Conservation (phyloP, 2,329 filamentous ascomycete species). For the Aspergillus hiratsukae region DNA sequence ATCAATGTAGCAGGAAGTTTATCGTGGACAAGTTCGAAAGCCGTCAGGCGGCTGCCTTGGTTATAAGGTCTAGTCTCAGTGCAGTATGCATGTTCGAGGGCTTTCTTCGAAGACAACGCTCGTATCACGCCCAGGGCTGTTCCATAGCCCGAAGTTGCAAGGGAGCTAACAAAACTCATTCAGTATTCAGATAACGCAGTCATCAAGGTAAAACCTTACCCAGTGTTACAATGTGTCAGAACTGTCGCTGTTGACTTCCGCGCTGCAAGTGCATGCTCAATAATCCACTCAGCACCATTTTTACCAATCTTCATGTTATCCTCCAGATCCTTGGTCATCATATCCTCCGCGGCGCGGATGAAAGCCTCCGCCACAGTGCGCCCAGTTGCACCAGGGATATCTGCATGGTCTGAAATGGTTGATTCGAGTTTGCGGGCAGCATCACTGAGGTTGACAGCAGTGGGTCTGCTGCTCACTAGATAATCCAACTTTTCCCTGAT, state of each 20-base stretch:
- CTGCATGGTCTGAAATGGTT: conserved; percentile 49
- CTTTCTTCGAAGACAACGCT: conserved; percentile 62
- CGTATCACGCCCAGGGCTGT: conserved; percentile 93
- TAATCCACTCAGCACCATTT: conserved; percentile 78
- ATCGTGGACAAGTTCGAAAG: conserved; percentile 95
- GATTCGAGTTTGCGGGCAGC: conserved; percentile 75
- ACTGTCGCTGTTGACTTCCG: conserved; percentile 65
- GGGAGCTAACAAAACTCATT: conserved; percentile 53
- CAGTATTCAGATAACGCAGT: not conserved
- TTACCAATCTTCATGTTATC: conserved; percentile 85
- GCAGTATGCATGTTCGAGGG: conserved; percentile 82
- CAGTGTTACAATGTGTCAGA: conserved; percentile 96
- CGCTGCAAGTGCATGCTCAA: conserved; percentile 50
- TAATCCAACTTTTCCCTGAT: conserved; percentile 78
- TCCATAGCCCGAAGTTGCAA: conserved; percentile 96
- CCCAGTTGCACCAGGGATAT: conserved; percentile 30
- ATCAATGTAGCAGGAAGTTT: conserved; percentile 85
- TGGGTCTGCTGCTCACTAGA: conserved; percentile 82
- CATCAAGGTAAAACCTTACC: conserved; percentile 48
- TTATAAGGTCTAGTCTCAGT: conserved; percentile 98
- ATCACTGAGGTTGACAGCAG: conserved; percentile 90
- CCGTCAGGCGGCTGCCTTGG: conserved; percentile 89
- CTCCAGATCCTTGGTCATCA: conserved; percentile 78
- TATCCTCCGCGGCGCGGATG: conserved; percentile 74
- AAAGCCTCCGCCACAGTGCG: conserved; percentile 62